These are phyloP conservation scores for Arachis stenosperma DNA, from an alignment of 306 rosid genomes.

Conservation along the genomic window DNA sequence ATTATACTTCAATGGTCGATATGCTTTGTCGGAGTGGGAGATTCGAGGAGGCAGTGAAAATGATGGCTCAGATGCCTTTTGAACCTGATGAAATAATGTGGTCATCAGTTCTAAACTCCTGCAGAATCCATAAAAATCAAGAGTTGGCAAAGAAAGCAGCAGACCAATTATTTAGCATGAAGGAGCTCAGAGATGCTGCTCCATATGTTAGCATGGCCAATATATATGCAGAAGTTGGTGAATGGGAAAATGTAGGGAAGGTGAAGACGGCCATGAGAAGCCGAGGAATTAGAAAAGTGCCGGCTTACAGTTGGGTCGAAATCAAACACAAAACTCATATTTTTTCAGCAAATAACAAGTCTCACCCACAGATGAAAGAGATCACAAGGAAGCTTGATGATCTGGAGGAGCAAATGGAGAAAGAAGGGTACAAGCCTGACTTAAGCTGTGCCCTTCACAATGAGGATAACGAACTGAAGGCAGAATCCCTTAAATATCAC, in stretches of 20 bases:
- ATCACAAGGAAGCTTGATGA: constrained; percentile 67
- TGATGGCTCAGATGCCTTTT: constrained; percentile 76
- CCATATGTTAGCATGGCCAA: constrained; percentile 83
- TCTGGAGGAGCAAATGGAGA: constrained; percentile 61
- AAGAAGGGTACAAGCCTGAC: constrained; percentile 79
- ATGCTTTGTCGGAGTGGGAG: constrained; percentile 75
- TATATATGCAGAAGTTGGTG: constrained; percentile 83
- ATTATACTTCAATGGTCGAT: constrained; percentile 77
- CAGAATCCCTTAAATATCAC: constrained; percentile 80
- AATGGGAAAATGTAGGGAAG: constrained; percentile 81
- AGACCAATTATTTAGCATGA: constrained; percentile 68
- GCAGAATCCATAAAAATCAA: constrained; percentile 84
- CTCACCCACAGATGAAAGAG: constrained; percentile 64
- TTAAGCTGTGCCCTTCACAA: constrained; percentile 78
- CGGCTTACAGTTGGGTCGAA: constrained; percentile 91
- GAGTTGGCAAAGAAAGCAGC: constrained; percentile 81
- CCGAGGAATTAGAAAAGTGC: constrained; percentile 74
- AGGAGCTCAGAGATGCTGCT: constrained; percentile 69
- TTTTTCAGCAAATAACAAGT: constrained; percentile 65
- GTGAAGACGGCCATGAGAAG: constrained; percentile 87
- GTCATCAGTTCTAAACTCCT: constrained; percentile 83
- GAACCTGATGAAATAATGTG: constrained; percentile 85
- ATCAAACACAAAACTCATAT: constrained; percentile 68
- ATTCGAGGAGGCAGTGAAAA: constrained; percentile 72
- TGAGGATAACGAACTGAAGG: constrained; percentile 63